Conservation (phyloP, 805 yeast species). For the Pichia kluyveri region DNA sequence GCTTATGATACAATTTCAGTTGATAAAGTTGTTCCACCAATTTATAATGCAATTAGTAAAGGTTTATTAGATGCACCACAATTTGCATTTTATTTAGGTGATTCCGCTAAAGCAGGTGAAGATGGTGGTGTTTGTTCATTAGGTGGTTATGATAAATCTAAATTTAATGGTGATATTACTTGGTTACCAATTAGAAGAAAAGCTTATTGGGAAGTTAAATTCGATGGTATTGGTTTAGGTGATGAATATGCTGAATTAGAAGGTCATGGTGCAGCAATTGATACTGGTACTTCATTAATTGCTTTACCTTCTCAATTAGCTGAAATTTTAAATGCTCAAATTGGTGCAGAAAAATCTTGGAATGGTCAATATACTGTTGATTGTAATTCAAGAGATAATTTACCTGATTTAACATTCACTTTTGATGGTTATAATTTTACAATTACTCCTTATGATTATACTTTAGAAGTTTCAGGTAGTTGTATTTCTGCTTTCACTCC, state of each 20-base stretch:
- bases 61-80: conserved; percentile 77
- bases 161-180: conserved; percentile 74
- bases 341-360: conserved; percentile 97
- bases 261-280: conserved; percentile 92
- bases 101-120: conserved; percentile 46
- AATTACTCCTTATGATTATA: conserved; percentile 82
- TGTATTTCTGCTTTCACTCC: conserved; percentile 96
- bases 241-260: conserved; percentile 80
- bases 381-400: conserved; percentile 70
- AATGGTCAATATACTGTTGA: conserved; percentile 93
- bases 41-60: conserved; percentile 76
- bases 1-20: conserved; percentile 91
- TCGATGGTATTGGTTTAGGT: conserved; percentile 86
- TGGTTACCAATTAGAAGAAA: conserved; percentile 98
- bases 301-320: conserved; percentile 94
- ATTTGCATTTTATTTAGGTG: conserved; percentile 89
- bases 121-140: conserved; percentile 90
- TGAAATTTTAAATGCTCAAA: conserved; percentile 88
- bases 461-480: conserved; percentile 87
- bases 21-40: conserved; percentile 83
- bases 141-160: conserved; percentile 82
- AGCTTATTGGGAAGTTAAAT: conserved; percentile 98
- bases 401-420: conserved; percentile 89
- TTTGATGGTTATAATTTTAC: conserved; percentile 90
- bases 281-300: conserved; percentile 95